These are phyloP conservation scores for Magnaporthales sp. DNA, from an alignment of 2,329 filamentous ascomycete genomes.

Conservation along the genomic window DNA sequence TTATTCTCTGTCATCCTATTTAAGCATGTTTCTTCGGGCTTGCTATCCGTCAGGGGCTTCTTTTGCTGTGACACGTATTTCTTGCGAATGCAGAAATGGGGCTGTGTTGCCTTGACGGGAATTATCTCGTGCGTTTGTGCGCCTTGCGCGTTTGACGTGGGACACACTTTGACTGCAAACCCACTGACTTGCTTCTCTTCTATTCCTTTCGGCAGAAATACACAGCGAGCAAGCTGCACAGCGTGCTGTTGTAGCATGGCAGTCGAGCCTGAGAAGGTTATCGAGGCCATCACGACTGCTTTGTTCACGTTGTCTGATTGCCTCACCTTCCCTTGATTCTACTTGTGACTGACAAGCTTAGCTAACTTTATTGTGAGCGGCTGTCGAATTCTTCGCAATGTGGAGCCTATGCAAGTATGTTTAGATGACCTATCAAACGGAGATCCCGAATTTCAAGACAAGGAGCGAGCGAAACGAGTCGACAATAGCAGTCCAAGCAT, in stretches of 20 bases:
- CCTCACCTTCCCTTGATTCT: not conserved
- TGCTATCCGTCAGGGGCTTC: not conserved
- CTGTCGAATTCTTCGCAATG: not conserved
- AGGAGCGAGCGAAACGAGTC: not conserved
- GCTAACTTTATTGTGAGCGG: not conserved
- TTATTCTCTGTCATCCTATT: not conserved
- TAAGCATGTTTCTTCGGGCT: not conserved
- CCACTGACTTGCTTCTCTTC: not conserved
- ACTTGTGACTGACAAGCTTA: not conserved
- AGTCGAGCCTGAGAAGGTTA: conserved; percentile 2
- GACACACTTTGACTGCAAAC: not conserved
- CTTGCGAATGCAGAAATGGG: conserved; percentile 1
- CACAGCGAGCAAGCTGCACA: not conserved
- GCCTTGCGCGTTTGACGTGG: not conserved
- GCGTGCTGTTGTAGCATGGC: conserved; percentile 4
- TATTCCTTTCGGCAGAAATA: not conserved
- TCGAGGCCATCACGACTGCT: conserved; percentile 1
- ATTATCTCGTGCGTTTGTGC: conserved; percentile 4
- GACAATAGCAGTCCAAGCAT: not conserved
- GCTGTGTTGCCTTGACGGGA: conserved; percentile 4
- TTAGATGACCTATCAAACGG: not conserved
- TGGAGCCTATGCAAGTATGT: not conserved
- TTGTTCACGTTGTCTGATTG: not conserved
- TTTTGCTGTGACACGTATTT: not conserved
- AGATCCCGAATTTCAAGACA: not conserved